Evolutionary conservation across 2,329 filamentous ascomycete species (phyloP).

Genomic region (Penicillium polonicum): DNA sequence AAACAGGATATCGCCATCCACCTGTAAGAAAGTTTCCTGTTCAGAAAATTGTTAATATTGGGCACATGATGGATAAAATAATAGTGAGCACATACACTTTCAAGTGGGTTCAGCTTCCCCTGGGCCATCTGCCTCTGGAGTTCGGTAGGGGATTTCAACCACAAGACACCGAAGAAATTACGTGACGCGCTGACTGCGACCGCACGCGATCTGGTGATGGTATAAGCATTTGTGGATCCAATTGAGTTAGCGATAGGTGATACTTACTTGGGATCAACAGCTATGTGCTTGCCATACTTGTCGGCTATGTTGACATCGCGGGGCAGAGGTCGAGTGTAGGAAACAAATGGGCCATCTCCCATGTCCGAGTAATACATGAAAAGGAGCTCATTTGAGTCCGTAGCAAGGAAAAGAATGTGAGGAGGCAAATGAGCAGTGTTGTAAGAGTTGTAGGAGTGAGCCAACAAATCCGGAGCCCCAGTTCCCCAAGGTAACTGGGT

Average conservation of each 20-base stretch:
- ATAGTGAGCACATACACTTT: slow-evolving; percentile 44
- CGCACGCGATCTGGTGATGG: slow-evolving; percentile 48
- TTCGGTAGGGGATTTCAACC: slow-evolving; percentile 58
- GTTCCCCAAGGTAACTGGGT: slow-evolving; percentile 41
- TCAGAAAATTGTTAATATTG: not conserved
- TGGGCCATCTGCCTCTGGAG: slow-evolving; percentile 53
- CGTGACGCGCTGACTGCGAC: slow-evolving; percentile 70
- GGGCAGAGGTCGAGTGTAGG: slow-evolving; percentile 60
- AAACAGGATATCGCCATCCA: slow-evolving; percentile 75
- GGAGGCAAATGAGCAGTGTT: slow-evolving; percentile 56
- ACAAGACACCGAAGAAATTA: slow-evolving; percentile 68
- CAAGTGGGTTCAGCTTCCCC: slow-evolving; percentile 60
- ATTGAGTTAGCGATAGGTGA: not conserved
- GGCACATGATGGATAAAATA: not conserved
- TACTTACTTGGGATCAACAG: slow-evolving; percentile 73
- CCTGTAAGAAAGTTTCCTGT: slow-evolving; percentile 50
- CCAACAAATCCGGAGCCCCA: slow-evolving; percentile 23
- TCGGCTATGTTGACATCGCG: slow-evolving; percentile 53
- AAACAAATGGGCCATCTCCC: slow-evolving; percentile 58
- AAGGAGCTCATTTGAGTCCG: slow-evolving; percentile 70
- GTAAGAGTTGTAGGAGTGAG: not conserved
- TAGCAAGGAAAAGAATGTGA: slow-evolving; percentile 75
- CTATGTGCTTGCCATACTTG: slow-evolving; percentile 64
- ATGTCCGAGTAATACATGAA: slow-evolving; percentile 67
- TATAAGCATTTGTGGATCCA: not conserved